Base-by-base conservation (phyloP, 257 asterid genomes). In the Orobanche coerulescens region DNA sequence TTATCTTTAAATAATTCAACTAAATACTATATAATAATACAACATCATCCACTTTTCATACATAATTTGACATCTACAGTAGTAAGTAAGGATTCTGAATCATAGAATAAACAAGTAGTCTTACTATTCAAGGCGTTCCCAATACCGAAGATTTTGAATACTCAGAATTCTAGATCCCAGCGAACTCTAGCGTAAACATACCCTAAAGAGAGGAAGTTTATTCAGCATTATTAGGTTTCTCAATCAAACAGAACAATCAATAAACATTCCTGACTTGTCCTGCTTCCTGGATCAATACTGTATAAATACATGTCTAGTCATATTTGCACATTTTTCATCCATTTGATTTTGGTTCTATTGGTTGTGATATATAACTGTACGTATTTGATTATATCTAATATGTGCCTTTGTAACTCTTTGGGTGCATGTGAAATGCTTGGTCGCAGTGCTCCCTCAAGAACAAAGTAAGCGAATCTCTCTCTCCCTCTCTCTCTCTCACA, bases 361-460 rank as follows among this genome's bases (percentile, higher is more conserved):
- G 44, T 56, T 50, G 37, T 70, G 60, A 66, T 58, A 30, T 63
- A 49, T 51, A 34, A 37, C 31, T 61, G 5, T 73, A 62, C 56
- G 28, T 58, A 34, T 49, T 40, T 64, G n/a, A 47, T 73, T 34
- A 73, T 67, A 64, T 63, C 77, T 75, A 61, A 79, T 73, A 39
- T 33, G 57, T 68, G 40, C 24, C 52, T 63, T 71, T 73, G 42
- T 40, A 8, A 56, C 69, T 69, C 69, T 73, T 76, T 74, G 74
- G 72, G 55, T 80, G 88, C 86, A 80, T 75, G 76, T 78, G 61
- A 68, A 65, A 54, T 62, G 48, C 50, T 58, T 51, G 80, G 77
- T 47, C 54, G 70, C 94, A 91, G 98, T 91, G 84, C 94, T 88
- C 73, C 98, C 94, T 67, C 93, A 84, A 78, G 96, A 91, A 68